Evolutionary conservation across 192 early-diverging fungal genomes (phyloP), one percentile per base, ranked within the genome.

Genomic region (Umbelopsis ramanniana): DNA sequence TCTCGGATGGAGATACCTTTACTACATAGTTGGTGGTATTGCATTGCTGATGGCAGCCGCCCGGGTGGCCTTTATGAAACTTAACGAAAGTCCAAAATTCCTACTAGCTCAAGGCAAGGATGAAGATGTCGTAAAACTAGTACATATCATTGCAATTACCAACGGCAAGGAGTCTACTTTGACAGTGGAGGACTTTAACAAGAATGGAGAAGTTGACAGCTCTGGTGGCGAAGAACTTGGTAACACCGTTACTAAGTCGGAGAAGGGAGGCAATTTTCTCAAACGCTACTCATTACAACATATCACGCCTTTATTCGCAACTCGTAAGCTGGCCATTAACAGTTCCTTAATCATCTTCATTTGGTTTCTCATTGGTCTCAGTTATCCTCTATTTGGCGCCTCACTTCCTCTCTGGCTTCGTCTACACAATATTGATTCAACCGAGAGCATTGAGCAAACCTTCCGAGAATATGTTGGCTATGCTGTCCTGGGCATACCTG

Each of bases 1-100:
- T 21, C 48, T 50, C 33, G 94, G 93, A 53, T 96, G 94, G 94
- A 84, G 94, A 35, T 86, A 88, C 69, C 78, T 94, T 76, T 72
- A 93, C 22, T 72, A 88, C 7, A 77, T 83, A 43, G 74, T 91
- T 67, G 86, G 89, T 21, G 48, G 81, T 35, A 48, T 89, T 24
- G 93, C 92, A 0, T 50, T 93, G 2, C 76, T 82, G 14, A 94
- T 96, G 93, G 82, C 92, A 3, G 52, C 90, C 6, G 79, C 84
- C 22, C 85, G 94, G 10, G 82, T 91, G 17, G 75, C 86, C 24
- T 86, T 89, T 33, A 88, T 95, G 48, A 72, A 82, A 12, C 79
- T 94, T 26, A 82, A 92, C 45, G 94, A 96, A 80, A 89, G 85
- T 8, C 94, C 94, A 22, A 93, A 93, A 81, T 94, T 84, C 75